Base-by-base conservation (phyloP, 2,329 filamentous ascomycete genomes). In the Aspergillus sp. region DNA sequence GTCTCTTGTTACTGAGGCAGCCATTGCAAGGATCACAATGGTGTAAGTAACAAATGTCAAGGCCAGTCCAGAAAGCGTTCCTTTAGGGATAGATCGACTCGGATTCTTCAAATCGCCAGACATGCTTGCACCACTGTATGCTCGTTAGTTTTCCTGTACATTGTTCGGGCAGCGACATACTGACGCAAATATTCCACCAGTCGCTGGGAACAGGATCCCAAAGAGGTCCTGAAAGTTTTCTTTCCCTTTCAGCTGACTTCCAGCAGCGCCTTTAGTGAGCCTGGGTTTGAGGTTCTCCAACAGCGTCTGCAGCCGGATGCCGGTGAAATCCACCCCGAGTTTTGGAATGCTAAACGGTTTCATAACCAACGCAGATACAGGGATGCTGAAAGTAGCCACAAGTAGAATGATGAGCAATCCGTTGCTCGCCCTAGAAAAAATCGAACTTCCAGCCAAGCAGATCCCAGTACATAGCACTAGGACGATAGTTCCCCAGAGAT, bases 51-150 rank as follows among this genome's bases (percentile, higher is more conserved):
- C 72, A 65, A 96, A 90, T 0, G 92, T 96, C 24, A 92, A 83
- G 11, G 85, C 78, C 72, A 94, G 85, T 2, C 91, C 91, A 76
- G 87, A 90, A 1, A 96, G 77, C 0, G 92, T 96, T n/a, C 92
- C 92, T 62, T 86, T 88, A 0, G 92, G 92, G 55, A 96, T 96
- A 1, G 91, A 86, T 73, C 88, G 91, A 80, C 90, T 94, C 0
- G 92, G 92, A 63, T 92, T 88, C 62, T 85, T 89, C 53, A 96
- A 76, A 71, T 96, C 91, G 18, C 92, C 92, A 7, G 91, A 96
- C 92, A 96, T 96, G 66, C 90, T 94, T 6, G 92, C 92, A 18
- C 92, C 92, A 50, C 81, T 83, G 53, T 52, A 45, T 24, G 54
- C 67, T 52, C 61, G 63, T 71, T n/a, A 60, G 86, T 14, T 83